Evolutionary conservation across 345 rosid genomes (phyloP).

Genomic region (Anastatica hierochuntica): DNA sequence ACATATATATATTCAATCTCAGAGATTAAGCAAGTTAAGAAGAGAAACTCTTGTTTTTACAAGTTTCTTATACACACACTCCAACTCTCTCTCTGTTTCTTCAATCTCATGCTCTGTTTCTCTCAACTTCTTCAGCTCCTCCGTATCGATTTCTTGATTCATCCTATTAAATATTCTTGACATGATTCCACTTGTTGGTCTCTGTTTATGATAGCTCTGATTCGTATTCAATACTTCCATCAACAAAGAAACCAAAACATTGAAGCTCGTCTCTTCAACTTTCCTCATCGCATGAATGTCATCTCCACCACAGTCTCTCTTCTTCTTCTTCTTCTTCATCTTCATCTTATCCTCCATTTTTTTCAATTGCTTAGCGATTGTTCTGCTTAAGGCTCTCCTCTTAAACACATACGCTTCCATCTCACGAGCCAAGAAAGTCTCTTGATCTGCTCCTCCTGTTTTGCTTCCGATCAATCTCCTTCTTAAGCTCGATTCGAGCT

Average conservation of each 20-base stretch:
- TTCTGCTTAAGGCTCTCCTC: constrained; percentile 29
- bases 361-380: constrained; percentile 8
- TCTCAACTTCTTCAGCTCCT: constrained; percentile 19
- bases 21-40: constrained; percentile 29
- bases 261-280: constrained; percentile 23
- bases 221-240: background rate
- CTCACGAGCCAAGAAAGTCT: constrained; percentile 11
- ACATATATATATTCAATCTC: constrained; percentile 1
- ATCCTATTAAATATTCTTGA: constrained; percentile 18
- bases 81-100: constrained; percentile 34
- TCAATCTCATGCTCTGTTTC: constrained; percentile 28
- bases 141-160: constrained; percentile 13
- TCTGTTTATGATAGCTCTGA: background rate
- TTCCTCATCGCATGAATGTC: constrained; percentile 18
- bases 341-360: constrained; percentile 14
- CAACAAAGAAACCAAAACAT: constrained; percentile 25
- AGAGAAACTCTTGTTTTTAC: constrained; percentile 40
- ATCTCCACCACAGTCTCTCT: background rate
- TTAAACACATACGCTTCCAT: constrained; percentile 14
- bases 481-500: constrained; percentile 26
- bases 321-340: constrained; percentile 4
- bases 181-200: background rate
- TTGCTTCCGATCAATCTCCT: constrained; percentile 21
- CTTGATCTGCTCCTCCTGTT: constrained; percentile 11
- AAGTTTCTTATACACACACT: constrained; percentile 29